phyloP scores from a whole-genome alignment of 495 filamentous ascomycete genomes.

The Trichoderma erinaceum region DNA sequence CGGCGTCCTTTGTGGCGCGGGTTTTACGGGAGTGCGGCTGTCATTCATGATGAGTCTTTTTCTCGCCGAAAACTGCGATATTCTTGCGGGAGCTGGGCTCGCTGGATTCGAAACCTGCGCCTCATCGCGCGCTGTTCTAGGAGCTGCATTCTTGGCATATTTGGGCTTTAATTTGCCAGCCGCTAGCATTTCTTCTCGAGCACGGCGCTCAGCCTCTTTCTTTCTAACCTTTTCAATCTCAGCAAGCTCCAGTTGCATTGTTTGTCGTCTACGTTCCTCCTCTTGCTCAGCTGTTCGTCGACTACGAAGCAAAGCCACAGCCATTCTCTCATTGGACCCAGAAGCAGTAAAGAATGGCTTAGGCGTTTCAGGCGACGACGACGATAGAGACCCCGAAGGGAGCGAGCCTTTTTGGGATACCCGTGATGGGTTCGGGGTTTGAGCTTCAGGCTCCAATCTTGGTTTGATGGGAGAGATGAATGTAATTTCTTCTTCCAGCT shows the following conservation, averaged over 20 bases:
- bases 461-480: background rate
- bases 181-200: background rate
- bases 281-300: slow-evolving; percentile 12
- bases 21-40: background rate
- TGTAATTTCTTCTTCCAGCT: slow-evolving; percentile 29
- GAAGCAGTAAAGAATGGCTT: slow-evolving; percentile 15
- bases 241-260: slow-evolving; percentile 22
- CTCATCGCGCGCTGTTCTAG: background rate
- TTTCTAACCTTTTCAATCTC: slow-evolving; percentile 23
- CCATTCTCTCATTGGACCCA: slow-evolving; percentile 5
- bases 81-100: background rate
- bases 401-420: background rate
- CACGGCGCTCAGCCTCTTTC: slow-evolving; percentile 12
- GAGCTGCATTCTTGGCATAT: background rate
- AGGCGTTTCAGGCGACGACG: slow-evolving; percentile 19
- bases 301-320: slow-evolving; percentile 10
- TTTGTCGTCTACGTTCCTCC: background rate
- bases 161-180: no score
- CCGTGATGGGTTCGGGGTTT: background rate
- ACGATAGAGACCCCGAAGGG: slow-evolving; percentile 20
- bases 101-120: background rate
- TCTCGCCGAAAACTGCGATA: background rate
- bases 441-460: background rate
- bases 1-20: background rate
- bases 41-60: background rate